phyloP scores from a whole-genome alignment of 352 stramenopile genomes.

The Phytopythium cucurbitacearum region DNA sequence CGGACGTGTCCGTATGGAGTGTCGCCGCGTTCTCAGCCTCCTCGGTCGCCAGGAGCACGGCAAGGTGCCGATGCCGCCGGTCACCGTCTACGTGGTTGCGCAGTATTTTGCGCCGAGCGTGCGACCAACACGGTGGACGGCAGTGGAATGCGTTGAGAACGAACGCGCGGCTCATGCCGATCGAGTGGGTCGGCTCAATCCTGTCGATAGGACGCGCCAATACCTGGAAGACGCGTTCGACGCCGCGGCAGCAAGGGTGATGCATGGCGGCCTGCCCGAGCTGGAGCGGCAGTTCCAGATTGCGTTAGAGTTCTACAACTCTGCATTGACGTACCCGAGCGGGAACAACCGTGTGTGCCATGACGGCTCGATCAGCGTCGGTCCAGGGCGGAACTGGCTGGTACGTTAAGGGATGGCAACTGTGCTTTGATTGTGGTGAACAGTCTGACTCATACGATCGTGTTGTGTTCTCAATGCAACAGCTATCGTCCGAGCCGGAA shows the following conservation, averaged over 20 bases:
- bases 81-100: conserved; percentile 50
- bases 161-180: conserved; percentile 27
- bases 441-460: conserved; percentile 5
- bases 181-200: conserved; percentile 13
- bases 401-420: conserved; percentile 12
- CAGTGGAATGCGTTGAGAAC: conserved; percentile 31
- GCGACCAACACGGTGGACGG: conserved; percentile 37
- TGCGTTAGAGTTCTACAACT: conserved; percentile 59
- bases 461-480: conserved; percentile 2
- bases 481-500: conserved; percentile 35
- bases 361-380: conserved; percentile 31
- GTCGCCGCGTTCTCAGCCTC: conserved; percentile 29
- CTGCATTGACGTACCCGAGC: conserved; percentile 33
- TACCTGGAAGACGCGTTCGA: conserved; percentile 27
- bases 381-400: conserved; percentile 49
- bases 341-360: conserved; percentile 15
- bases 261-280: conserved; percentile 26
- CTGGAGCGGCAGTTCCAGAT: conserved; percentile 45
- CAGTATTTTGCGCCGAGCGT: conserved; percentile 31
- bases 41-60: conserved; percentile 30
- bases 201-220: conserved; percentile 4
- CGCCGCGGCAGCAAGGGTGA: conserved; percentile 34
- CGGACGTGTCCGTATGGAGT: conserved; percentile 32
- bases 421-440: conserved; percentile 1
- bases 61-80: conserved; percentile 24